Base-by-base conservation (phyloP, 176 grass and related monocot species). In the Raddia distichophylla region DNA sequence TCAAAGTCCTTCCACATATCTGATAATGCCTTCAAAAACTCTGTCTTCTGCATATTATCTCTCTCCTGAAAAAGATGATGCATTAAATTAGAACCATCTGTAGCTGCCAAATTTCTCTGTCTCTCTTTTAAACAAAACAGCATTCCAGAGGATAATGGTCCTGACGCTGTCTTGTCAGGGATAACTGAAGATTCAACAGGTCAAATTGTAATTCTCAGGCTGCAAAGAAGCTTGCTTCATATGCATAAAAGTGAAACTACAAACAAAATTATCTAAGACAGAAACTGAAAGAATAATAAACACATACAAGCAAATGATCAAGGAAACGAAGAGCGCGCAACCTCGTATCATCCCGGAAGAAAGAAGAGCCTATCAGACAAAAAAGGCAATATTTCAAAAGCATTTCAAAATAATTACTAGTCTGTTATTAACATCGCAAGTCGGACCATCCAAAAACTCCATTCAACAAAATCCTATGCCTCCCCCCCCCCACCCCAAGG, bases 1-100 rank as follows among this genome's bases (percentile, higher is more conserved):
- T 96, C 93, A 40, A 99, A 99, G 84, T 99, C 93, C 84, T 99
- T 99, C 97, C 97, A 96, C 97, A 99, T 99, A 69, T 96, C 93
- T 33, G 93, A 92, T 80, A 99, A 81, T 69, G 97, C 93, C 88
- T 99, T 99, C 83, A 99, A 76, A 91, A 99, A 99, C 49, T 99
- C 93, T 57, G 97, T 90, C 85, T 99, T 99, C 87, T 99, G 97
- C 97, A 99, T 99, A 61, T 99, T 99, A 82, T 99, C 97, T 85
- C 93, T 93, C 87, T 99, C 97, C 97, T 99, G 85, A 66, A 87
- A 93, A 82, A 19, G 16, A 82, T 40, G 7, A 48, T 16, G 5
- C 18, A 34, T 74, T 73, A 86, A 73, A 57, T 79, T 6, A 79
- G 69, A 59, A 73, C 50, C 58, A 71, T 82, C 45, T 82, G 10